Evolutionary conservation across 2,329 filamentous ascomycete species (phyloP).

Genomic region (Thermomyces lanuginosus): DNA sequence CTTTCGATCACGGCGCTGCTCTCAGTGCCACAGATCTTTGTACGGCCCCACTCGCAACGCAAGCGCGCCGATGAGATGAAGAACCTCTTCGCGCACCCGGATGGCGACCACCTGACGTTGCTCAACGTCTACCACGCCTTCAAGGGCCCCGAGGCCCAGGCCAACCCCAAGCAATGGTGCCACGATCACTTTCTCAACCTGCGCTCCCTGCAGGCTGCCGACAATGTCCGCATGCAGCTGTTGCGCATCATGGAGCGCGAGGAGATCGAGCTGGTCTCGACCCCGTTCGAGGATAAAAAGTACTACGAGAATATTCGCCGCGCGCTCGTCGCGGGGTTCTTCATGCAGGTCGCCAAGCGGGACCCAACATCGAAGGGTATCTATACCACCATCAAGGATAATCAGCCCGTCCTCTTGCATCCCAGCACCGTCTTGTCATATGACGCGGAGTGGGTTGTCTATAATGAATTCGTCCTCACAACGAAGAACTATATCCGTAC

Average conservation of each 20-base stretch:
- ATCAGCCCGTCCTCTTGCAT: slow-evolving; percentile 83
- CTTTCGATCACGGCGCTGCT: slow-evolving; percentile 85
- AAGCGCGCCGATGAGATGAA: slow-evolving; percentile 98
- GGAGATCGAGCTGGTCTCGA: slow-evolving; percentile 71
- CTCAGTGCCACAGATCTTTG: slow-evolving; percentile 86
- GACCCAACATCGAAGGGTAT: slow-evolving; percentile 66
- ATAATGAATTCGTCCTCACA: slow-evolving; percentile 96
- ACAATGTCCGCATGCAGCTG: slow-evolving; percentile 83
- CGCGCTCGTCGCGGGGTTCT: slow-evolving; percentile 85
- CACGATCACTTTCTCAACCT: slow-evolving; percentile 90
- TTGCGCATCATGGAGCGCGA: slow-evolving; percentile 94
- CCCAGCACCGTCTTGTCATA: slow-evolving; percentile 78
- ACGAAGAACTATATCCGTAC: slow-evolving; percentile 97
- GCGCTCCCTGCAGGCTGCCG: slow-evolving; percentile 75
- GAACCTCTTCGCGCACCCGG: slow-evolving; percentile 73
- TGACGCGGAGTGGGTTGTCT: slow-evolving; percentile 91
- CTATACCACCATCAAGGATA: slow-evolving; percentile 91
- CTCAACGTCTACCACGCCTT: slow-evolving; percentile 97
- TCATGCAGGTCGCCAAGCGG: slow-evolving; percentile 98
- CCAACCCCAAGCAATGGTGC: slow-evolving; percentile 78
- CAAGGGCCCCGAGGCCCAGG: slow-evolving; percentile 55
- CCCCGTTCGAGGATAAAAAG: slow-evolving; percentile 82
- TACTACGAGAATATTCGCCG: slow-evolving; percentile 97
- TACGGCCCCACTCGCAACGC: slow-evolving; percentile 67
- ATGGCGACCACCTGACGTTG: slow-evolving; percentile 90